phyloP scores from a whole-genome alignment of 2,329 filamentous ascomycete genomes.

The Fusarium domesticum region DNA sequence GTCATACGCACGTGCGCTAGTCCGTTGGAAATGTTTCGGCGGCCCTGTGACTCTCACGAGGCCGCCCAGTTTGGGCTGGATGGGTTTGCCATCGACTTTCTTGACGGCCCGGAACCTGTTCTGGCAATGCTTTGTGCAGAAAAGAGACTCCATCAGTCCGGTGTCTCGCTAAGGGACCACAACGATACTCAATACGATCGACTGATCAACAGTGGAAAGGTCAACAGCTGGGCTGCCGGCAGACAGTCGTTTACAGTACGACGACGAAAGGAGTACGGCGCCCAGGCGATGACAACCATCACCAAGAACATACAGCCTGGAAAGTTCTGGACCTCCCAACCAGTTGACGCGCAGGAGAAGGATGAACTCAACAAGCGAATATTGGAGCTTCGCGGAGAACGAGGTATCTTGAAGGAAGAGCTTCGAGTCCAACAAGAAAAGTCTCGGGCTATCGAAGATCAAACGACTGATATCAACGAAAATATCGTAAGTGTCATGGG shows the following conservation, averaged over 20 bases:
- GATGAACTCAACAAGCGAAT: constrained; percentile 56
- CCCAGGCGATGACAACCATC: constrained; percentile 66
- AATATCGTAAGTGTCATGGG: constrained; percentile 35
- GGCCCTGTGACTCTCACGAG: constrained; percentile 55
- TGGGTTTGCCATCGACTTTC: constrained; percentile 72
- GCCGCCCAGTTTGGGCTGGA: constrained; percentile 65
- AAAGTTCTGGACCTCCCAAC: constrained; percentile 71
- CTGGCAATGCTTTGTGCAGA: constrained; percentile 84
- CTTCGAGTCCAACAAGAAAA: constrained; percentile 38
- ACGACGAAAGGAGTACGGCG: constrained; percentile 77
- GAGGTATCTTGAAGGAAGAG: constrained; percentile 34
- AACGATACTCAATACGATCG: constrained; percentile 64
- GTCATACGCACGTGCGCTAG: constrained; percentile 63
- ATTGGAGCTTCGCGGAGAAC: constrained; percentile 39
- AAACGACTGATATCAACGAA: constrained; percentile 41
- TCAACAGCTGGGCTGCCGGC: constrained; percentile 70
- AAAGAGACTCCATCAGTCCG: constrained; percentile 64
- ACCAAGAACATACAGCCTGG: constrained; percentile 61
- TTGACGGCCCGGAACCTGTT: constrained; percentile 79
- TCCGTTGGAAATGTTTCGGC: constrained; percentile 52
- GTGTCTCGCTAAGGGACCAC: constrained; percentile 61
- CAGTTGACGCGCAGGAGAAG: constrained; percentile 66
- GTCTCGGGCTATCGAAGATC: constrained; percentile 40
- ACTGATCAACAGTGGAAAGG: constrained; percentile 55
- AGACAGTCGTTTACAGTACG: constrained; percentile 61